phyloP scores from a whole-genome alignment of 2,329 filamentous ascomycete genomes.

The Fusarium chlamydosporum region DNA sequence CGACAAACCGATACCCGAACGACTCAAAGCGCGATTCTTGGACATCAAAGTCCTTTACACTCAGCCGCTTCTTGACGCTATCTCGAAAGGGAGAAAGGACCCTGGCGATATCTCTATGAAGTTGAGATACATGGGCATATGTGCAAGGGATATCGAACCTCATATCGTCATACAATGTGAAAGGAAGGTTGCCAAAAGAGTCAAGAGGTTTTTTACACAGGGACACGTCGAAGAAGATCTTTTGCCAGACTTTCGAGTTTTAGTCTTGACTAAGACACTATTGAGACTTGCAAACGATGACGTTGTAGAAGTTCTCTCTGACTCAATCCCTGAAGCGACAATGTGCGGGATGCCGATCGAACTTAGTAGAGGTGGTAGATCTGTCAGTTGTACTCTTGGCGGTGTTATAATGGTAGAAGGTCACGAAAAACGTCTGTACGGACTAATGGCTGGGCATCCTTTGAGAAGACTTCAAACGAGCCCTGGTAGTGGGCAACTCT shows the following conservation, averaged over 20 bases:
- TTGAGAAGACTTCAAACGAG: not conserved
- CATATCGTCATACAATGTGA: slow-evolving; percentile 10
- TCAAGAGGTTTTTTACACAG: not conserved
- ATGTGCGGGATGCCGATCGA: not conserved
- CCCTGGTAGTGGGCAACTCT: accelerated
- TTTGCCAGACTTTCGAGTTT: not conserved
- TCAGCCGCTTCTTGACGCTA: not conserved
- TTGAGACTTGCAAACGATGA: accelerated
- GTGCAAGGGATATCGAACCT: accelerated
- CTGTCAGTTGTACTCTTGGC: not conserved
- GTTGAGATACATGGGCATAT: not conserved
- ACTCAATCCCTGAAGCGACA: accelerated
- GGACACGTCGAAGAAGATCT: not conserved
- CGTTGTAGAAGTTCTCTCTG: accelerated
- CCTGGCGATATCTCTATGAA: not conserved
- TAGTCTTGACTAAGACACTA: not conserved
- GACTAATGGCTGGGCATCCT: slow-evolving; percentile 1
- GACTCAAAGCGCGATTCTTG: not conserved
- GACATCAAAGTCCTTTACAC: slow-evolving; percentile 6
- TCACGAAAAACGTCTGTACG: not conserved
- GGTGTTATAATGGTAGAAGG: not conserved
- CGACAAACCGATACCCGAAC: accelerated
- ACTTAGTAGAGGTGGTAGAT: accelerated
- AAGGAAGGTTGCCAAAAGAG: not conserved
- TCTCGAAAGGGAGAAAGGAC: not conserved